Evolutionary conservation across 164 flowering plant species (phyloP), one percentile per base, ranked within the genome.

Genomic region (Nymphaea colorata): DNA sequence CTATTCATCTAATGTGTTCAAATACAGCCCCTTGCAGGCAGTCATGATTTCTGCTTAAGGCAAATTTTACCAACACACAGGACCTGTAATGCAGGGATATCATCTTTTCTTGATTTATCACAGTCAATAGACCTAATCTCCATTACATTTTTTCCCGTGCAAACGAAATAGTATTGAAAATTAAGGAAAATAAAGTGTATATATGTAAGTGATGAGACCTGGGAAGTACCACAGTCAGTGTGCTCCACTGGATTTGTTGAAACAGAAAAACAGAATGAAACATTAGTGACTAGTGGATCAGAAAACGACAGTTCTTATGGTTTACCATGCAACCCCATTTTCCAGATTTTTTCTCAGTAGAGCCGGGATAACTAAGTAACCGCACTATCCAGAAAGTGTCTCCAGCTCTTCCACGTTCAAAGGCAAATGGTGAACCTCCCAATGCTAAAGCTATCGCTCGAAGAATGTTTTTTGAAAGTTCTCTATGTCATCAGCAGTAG

Each of bases 301-400:
- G 36, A 25, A 14, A 6, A 47, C 7, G 64, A 61, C 8, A 8
- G 6, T 61, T 6, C 41, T 17, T 36, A 61, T 8, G n/a, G 67
- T 70, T 76, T 86, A 93, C 98, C 96, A 93, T 83, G 96, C 96
- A 69, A 87, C 68, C 72, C 79, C 87, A 76, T 83, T 79, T 62
- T 79, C 83, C 4, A 79, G 78, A 70, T 69, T 69, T 74, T 18
- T 53, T 73, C 3, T 67, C 61, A 51, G 84, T 62, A 43, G 75
- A 67, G 47, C 78, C 89, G 16, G 98, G 98, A 64, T 93, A 89
- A 70, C 98, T 97, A 25, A 93, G 86, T 53, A 93, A 66, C 41
- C 97, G 91, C 74, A 84, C 73, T 62, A 86, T 94, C 97, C 97
- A 93, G 76, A 93, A 93, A 61, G 97, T 82, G 72, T 91, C 89